A percentile compares a stretch with the other conserved stretches of the same genome.
These are phyloP conservation scores for Aureobasidium zeae DNA, from an alignment of 2,329 filamentous ascomycete species.

Conservation along the genomic window DNA sequence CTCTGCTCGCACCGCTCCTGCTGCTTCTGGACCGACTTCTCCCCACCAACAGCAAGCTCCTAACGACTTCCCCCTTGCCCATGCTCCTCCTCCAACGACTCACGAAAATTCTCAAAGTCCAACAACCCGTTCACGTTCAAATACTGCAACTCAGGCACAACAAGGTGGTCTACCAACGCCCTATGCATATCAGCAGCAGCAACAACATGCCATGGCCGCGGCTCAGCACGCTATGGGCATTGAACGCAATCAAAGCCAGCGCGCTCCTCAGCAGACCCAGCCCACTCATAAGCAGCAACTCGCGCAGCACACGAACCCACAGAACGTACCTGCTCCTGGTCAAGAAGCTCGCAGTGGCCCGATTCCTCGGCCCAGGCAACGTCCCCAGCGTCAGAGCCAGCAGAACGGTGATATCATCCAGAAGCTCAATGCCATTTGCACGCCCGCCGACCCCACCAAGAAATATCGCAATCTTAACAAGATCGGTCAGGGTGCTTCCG, in stretches of 20 bases:
- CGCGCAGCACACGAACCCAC: conserved; percentile 32
- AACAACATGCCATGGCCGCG: conserved; percentile 72
- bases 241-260: conserved; percentile 65
- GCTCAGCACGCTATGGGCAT: conserved; percentile 60
- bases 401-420: conserved; percentile 67
- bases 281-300: conserved; percentile 42
- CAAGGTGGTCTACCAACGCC: conserved; percentile 37
- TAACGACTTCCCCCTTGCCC: conserved; percentile 34
- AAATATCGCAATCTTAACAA: conserved; percentile 84
- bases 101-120: conserved; percentile 25
- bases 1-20: conserved; percentile 7
- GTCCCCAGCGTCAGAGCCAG: conserved; percentile 63
- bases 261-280: conserved; percentile 34
- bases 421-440: conserved; percentile 81
- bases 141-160: conserved; percentile 20
- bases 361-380: conserved; percentile 62
- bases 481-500: conserved; percentile 94
- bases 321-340: conserved; percentile 36
- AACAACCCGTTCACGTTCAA: conserved; percentile 18
- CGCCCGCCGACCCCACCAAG: conserved; percentile 75
- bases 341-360: conserved; percentile 45
- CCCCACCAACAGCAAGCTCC: conserved; percentile 33
- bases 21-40: conserved; percentile 1
- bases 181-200: conserved; percentile 57
- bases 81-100: conserved; percentile 35